These are phyloP conservation scores for Akanthomyces muscarius DNA, from an alignment of 2,329 filamentous ascomycete genomes.

Conservation along the genomic window DNA sequence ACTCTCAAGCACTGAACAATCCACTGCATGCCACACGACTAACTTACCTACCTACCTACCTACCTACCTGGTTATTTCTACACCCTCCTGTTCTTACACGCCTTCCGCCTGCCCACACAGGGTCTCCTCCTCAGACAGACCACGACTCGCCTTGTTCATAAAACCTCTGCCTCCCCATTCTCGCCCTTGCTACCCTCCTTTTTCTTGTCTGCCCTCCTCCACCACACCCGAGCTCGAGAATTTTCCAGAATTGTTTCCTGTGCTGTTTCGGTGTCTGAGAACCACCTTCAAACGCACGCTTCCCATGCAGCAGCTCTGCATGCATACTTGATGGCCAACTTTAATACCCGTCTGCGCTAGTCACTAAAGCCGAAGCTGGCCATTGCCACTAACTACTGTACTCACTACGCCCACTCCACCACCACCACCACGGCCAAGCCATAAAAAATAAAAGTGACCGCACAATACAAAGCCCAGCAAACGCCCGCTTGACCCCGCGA, in stretches of 20 bases:
- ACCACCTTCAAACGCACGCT: background rate
- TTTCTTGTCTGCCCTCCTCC: background rate
- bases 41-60: too few species aligned
- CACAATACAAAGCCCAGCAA: background rate
- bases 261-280: too few species aligned
- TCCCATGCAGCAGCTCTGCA: background rate
- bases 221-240: slow-evolving; percentile 1
- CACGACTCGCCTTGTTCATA: slow-evolving; percentile 15
- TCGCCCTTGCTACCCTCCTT: too few species aligned
- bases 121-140: background rate
- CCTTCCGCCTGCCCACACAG: background rate
- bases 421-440: background rate
- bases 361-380: slow-evolving; percentile 14
- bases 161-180: background rate
- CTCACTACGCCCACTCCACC: slow-evolving; percentile 4
- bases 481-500: slow-evolving; percentile 4
- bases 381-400: background rate
- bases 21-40: too few species aligned
- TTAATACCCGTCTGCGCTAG: background rate
- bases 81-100: background rate
- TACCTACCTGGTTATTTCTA: background rate
- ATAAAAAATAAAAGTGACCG: background rate
- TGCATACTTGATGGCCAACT: background rate
- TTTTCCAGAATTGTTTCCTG: background rate
- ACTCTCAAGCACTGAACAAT: too few species aligned